Percentiles rank a stretch among this genome's conserved stretches.
Conservation (phyloP, 2,329 filamentous ascomycete genomes). For the Monosporascus sp. region DNA sequence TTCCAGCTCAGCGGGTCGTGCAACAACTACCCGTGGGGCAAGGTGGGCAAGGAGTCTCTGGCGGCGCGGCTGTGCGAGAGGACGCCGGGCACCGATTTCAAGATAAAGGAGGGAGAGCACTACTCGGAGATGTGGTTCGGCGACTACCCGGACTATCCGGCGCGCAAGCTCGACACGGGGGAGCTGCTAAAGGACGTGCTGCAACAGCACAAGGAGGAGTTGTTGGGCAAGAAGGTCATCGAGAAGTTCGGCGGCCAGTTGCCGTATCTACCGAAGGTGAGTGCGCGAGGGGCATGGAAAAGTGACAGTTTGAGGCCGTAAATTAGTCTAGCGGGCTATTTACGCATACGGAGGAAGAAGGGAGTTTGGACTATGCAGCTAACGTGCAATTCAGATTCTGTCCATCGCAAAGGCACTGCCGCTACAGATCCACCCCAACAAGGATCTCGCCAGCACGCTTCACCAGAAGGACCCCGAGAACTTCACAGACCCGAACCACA, state of each 20-base stretch:
- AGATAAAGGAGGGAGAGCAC: slow-evolving; percentile 56
- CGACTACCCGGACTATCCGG: slow-evolving; percentile 67
- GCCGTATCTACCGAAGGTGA: slow-evolving; percentile 66
- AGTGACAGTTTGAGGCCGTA: no score
- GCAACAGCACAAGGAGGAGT: slow-evolving; percentile 52
- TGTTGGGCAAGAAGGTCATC: slow-evolving; percentile 58
- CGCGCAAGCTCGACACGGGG: slow-evolving; percentile 55
- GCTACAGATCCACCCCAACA: slow-evolving; percentile 70
- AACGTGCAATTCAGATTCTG: slow-evolving; percentile 43
- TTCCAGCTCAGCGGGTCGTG: slow-evolving; percentile 43
- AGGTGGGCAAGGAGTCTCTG: slow-evolving; percentile 59
- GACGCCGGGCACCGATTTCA: slow-evolving; percentile 57
- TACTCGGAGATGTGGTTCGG: slow-evolving; percentile 74
- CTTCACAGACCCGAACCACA: slow-evolving; percentile 71
- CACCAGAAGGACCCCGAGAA: slow-evolving; percentile 59
- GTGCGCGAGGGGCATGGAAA: background rate
- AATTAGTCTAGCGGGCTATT: no score
- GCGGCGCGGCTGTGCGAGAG: slow-evolving; percentile 61
- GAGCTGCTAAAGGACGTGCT: slow-evolving; percentile 62
- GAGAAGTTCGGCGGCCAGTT: slow-evolving; percentile 60
- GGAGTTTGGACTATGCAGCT: no score
- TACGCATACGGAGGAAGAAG: background rate
- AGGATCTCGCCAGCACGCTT: slow-evolving; percentile 57
- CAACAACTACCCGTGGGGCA: slow-evolving; percentile 67
- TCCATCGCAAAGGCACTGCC: slow-evolving; percentile 72